phyloP scores from a whole-genome alignment of 1,139 yeast genomes.

The Yarrowia galli region DNA sequence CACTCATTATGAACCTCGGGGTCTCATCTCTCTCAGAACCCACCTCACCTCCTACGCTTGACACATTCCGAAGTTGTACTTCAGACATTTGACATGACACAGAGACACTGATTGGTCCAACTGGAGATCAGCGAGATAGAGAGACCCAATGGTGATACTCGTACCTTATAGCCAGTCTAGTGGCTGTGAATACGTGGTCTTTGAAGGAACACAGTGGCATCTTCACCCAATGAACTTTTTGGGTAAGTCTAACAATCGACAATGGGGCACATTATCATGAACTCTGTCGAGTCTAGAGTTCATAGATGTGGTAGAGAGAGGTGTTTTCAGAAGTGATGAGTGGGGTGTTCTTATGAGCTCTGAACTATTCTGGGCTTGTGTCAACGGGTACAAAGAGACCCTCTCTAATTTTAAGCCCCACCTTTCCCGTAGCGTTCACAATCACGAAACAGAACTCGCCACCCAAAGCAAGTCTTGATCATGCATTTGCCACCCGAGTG shows the following conservation, averaged over 20 bases:
- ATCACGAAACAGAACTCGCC: background rate
- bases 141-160: too few relatives aligned
- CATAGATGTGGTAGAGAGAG: too few relatives aligned
- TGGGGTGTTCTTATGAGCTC: background rate
- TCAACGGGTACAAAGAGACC: background rate
- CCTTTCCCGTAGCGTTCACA: background rate
- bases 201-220: background rate
- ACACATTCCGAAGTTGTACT: background rate
- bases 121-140: too few relatives aligned
- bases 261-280: slow-evolving; percentile 13
- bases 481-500: background rate
- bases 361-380: background rate
- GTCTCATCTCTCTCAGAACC: too few relatives aligned
- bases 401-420: background rate
- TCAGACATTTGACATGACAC: background rate
- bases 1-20: too few relatives aligned
- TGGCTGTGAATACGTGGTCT: background rate
- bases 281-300: background rate
- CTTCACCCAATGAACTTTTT: background rate
- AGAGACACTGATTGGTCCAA: background rate
- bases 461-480: background rate
- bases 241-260: background rate
- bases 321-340: background rate
- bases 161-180: background rate
- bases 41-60: too few relatives aligned